Base-by-base conservation (phyloP, 129 eudicot genomes). In the Daucus carota region DNA sequence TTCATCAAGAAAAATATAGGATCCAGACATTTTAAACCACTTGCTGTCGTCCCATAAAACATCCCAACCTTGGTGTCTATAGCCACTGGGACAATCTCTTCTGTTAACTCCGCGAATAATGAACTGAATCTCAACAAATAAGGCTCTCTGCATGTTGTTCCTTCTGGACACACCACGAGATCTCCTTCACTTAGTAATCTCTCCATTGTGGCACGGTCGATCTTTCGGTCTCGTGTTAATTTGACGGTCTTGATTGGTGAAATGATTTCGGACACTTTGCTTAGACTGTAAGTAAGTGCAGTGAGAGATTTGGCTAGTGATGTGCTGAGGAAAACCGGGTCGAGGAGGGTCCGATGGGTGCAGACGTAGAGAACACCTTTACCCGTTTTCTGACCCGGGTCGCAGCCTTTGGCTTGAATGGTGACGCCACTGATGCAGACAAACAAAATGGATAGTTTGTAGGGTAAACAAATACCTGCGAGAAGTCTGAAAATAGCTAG, bases 81-180 rank as follows among this genome's bases (percentile, higher is more conserved):
- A 8, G 97, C 99, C 33, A 94, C 99, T 0, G 99, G 99, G 40
- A 94, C 99, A 16, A 94, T 94, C 74, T 89, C 94, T 50, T 94
- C 94, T 5, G 99, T 84, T 62, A 94, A 44, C 66, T 94, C 99
- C 0, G 97, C 99, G n/a, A 94, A 94, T 75, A 94, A 72, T 10
- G 97, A 86, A 79, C 99, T 94, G 34, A 94, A 94, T 22, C 99
- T 82, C 75, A 94, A 65, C 74, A 94, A 46, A 72, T 89, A 94
- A 11, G 99, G 94, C 78, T 94, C 99, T 75, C 99, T 84, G 74
- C 99, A 94, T 9, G 99, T 94, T 1, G 99, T 94, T 16, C 99
- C 99, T 74, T 94, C 99, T 0, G 99, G 99, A 69, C 97, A 91
- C 7, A 93, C 97, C 20, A 93, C 96, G 28, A 93, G 75, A 52